Evolutionary conservation across 441 rosid genomes (phyloP).

Genomic region (Populus hybrid): DNA sequence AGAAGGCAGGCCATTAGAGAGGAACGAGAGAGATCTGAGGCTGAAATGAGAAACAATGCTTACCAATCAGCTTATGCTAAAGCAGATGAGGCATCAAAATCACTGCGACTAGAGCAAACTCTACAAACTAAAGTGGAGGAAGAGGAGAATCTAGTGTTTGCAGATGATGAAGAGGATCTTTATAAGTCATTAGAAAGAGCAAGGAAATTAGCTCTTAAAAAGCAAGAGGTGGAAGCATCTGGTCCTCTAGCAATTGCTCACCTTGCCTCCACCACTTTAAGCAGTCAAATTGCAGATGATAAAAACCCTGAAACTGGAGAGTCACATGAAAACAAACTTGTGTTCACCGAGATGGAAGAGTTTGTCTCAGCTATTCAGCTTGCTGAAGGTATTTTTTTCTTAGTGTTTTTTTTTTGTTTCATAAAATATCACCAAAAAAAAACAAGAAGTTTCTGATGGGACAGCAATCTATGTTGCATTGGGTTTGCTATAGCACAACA

Average conservation of each 20-base stretch:
- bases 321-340: conserved; percentile 73
- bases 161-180: conserved; percentile 83
- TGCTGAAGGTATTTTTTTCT: conserved; percentile 55
- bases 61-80: conserved; percentile 74
- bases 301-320: conserved; percentile 46
- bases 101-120: conserved; percentile 60
- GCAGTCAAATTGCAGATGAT: conserved; percentile 43
- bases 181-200: conserved; percentile 77
- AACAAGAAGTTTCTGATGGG: not conserved
- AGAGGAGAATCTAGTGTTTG: conserved; percentile 55
- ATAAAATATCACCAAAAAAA: not conserved
- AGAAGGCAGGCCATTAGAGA: conserved; percentile 79
- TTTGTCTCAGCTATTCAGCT: conserved; percentile 93
- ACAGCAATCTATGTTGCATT: not conserved
- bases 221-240: conserved; percentile 51
- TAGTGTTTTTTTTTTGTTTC: not conserved
- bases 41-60: conserved; percentile 74
- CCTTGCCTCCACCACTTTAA: conserved; percentile 46
- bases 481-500: not conserved
- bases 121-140: conserved; percentile 50
- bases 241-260: conserved; percentile 77
- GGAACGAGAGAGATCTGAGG: conserved; percentile 75
- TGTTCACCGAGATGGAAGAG: conserved; percentile 92
- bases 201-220: conserved; percentile 76
- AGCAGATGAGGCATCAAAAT: conserved; percentile 90